These are phyloP conservation scores for Coprinopsis sp. DNA, from an alignment of 768 basidiomycete genomes.

Conservation along the genomic window DNA sequence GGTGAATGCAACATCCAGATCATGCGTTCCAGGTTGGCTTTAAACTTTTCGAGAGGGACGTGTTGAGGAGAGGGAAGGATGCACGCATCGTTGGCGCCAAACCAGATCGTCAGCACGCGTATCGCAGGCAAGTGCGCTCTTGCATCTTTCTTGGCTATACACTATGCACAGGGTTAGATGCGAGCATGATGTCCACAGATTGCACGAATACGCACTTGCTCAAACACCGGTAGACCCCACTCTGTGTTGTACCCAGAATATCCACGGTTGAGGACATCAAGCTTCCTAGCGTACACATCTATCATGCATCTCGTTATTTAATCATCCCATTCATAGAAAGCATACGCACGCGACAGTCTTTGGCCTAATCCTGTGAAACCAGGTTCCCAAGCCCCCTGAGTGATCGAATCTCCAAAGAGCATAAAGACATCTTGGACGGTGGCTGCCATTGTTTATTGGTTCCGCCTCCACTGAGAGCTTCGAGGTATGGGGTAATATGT, in stretches of 20 bases:
- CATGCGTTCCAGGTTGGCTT: slow-evolving; percentile 57
- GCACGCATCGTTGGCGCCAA: slow-evolving; percentile 85
- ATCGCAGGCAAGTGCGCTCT: slow-evolving; percentile 46
- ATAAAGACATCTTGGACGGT: slow-evolving; percentile 60
- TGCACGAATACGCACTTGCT: slow-evolving; percentile 48
- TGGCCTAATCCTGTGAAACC: slow-evolving; percentile 58
- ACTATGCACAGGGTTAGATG: slow-evolving; percentile 30
- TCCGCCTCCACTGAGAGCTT: no score
- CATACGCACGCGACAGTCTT: slow-evolving; percentile 55
- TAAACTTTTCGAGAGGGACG: slow-evolving; percentile 65
- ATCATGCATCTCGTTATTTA: slow-evolving; percentile 4
- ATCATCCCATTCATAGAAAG: slow-evolving; percentile 3
- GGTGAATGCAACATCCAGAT: slow-evolving; percentile 59
- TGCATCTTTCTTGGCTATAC: slow-evolving; percentile 52
- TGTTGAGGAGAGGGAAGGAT: slow-evolving; percentile 64
- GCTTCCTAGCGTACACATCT: slow-evolving; percentile 76
- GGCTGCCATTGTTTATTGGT: slow-evolving; percentile 61
- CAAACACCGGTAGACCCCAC: slow-evolving; percentile 78
- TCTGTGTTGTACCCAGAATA: slow-evolving; percentile 81
- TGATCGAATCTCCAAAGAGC: slow-evolving; percentile 81
- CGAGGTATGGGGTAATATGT: neutral
- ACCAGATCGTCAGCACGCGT: slow-evolving; percentile 81
- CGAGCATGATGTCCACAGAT: neutral
- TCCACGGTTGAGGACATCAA: slow-evolving; percentile 87
- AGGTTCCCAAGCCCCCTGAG: slow-evolving; percentile 59